A percentile compares a stretch with the other conserved stretches of the same genome.
Evolutionary conservation across 2,329 filamentous ascomycete genomes (phyloP).

Genomic region (Ramularia collo-cygni): DNA sequence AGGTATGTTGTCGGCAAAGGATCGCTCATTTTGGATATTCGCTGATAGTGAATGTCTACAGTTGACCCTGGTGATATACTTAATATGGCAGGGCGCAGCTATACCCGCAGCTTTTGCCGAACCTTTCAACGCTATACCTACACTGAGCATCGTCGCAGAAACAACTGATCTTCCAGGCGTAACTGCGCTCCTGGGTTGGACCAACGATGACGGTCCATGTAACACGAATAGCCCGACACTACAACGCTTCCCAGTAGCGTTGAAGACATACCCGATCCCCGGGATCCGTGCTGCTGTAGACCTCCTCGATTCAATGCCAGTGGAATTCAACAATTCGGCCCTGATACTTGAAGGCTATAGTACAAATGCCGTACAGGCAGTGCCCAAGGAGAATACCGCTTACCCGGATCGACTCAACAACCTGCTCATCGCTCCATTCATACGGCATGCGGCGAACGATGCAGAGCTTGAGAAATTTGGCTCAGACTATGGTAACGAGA

Average conservation of each 20-base stretch:
- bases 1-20: too few relatives aligned
- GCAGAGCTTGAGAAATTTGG: conserved; percentile 1
- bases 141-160: background rate
- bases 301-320: conserved; percentile 2
- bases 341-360: conserved; percentile 7
- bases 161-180: conserved; percentile 1
- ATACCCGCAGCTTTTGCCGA: conserved; percentile 1
- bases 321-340: conserved; percentile 1
- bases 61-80: too few relatives aligned
- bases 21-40: too few relatives aligned
- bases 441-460: background rate
- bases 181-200: background rate
- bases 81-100: background rate
- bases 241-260: too few relatives aligned
- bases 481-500: conserved; percentile 4
- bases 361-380: conserved; percentile 1
- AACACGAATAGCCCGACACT: too few relatives aligned
- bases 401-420: too few relatives aligned
- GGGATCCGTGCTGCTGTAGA: background rate
- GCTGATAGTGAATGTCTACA: too few relatives aligned
- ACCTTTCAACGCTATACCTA: background rate
- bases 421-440: conserved; percentile 1
- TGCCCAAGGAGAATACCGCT: conserved; percentile 1
- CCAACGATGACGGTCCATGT: too few relatives aligned
- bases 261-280: too few relatives aligned